Evolutionary conservation across 805 yeast species (phyloP).

Genomic region (Hanseniaspora lachancei): DNA sequence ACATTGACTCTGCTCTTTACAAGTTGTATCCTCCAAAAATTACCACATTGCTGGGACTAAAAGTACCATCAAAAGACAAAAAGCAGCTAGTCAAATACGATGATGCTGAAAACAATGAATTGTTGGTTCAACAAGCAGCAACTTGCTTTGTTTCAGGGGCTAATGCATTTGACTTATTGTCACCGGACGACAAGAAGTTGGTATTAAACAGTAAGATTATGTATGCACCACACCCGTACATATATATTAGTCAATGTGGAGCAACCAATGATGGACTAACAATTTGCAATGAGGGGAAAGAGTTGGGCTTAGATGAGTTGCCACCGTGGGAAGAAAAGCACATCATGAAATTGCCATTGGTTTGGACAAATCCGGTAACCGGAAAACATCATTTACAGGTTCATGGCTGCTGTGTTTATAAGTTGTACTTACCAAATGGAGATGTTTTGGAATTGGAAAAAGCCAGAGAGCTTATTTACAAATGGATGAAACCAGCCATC

Average conservation of each 20-base stretch:
- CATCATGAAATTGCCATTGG: slow-evolving; percentile 67
- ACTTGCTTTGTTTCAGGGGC: slow-evolving; percentile 84
- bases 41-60: slow-evolving; percentile 71
- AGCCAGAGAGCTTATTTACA: slow-evolving; percentile 61
- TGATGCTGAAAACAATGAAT: slow-evolving; percentile 37
- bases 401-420: slow-evolving; percentile 76
- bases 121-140: slow-evolving; percentile 68
- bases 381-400: slow-evolving; percentile 72
- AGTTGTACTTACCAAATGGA: slow-evolving; percentile 43
- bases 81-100: slow-evolving; percentile 55
- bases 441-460: slow-evolving; percentile 49
- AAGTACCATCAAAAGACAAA: slow-evolving; percentile 58
- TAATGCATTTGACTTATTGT: slow-evolving; percentile 53
- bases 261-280: slow-evolving; percentile 82
- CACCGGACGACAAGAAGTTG: slow-evolving; percentile 56
- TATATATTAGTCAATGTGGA: slow-evolving; percentile 62
- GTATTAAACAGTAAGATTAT: slow-evolving; percentile 70
- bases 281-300: slow-evolving; percentile 70
- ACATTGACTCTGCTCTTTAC: slow-evolving; percentile 79
- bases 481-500: slow-evolving; percentile 76
- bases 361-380: slow-evolving; percentile 86
- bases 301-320: slow-evolving; percentile 48
- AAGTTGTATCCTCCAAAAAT: slow-evolving; percentile 76
- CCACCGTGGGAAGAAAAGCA: slow-evolving; percentile 77
- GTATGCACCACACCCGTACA: slow-evolving; percentile 88